phyloP scores from a whole-genome alignment of 371 early-diverging fungal species.

The Mucor sp. region DNA sequence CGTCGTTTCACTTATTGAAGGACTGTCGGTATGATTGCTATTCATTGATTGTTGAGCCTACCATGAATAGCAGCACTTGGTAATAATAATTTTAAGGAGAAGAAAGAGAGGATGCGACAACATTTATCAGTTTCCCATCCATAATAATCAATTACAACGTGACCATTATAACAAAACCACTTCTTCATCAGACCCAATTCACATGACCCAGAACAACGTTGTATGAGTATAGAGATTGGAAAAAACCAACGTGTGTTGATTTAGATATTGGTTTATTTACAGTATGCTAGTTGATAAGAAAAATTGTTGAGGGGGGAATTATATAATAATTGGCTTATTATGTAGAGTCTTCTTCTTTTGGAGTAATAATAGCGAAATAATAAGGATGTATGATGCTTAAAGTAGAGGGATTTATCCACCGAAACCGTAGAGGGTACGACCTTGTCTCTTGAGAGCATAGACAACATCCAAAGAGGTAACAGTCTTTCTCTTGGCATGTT shows the following conservation, averaged over 20 bases:
- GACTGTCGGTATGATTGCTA: background rate
- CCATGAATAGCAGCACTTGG: background rate
- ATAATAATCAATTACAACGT: background rate
- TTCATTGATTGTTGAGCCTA: slow-evolving; percentile 2
- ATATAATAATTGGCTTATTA: background rate
- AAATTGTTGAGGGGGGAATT: background rate
- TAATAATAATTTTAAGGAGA: background rate
- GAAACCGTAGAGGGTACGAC: slow-evolving; percentile 88
- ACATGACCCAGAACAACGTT: background rate
- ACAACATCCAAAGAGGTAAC: slow-evolving; percentile 86
- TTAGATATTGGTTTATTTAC: slow-evolving; percentile 10
- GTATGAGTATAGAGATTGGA: background rate
- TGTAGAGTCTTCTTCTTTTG: background rate
- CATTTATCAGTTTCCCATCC: background rate
- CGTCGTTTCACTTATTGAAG: slow-evolving; percentile 17
- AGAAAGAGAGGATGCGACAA: slow-evolving; percentile 3
- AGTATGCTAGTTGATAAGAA: slow-evolving; percentile 7
- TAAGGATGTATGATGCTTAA: background rate
- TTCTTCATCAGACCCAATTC: background rate
- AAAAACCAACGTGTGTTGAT: background rate
- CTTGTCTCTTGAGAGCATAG: slow-evolving; percentile 98
- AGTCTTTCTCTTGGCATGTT: slow-evolving; percentile 99
- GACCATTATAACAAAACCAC: background rate
- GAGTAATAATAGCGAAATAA: background rate
- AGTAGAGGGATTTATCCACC: slow-evolving; percentile 21